Evolutionary conservation across 2,329 filamentous ascomycete species (phyloP), one percentile per base, ranked within the genome.

Genomic region (Monosporascus ibericus): DNA sequence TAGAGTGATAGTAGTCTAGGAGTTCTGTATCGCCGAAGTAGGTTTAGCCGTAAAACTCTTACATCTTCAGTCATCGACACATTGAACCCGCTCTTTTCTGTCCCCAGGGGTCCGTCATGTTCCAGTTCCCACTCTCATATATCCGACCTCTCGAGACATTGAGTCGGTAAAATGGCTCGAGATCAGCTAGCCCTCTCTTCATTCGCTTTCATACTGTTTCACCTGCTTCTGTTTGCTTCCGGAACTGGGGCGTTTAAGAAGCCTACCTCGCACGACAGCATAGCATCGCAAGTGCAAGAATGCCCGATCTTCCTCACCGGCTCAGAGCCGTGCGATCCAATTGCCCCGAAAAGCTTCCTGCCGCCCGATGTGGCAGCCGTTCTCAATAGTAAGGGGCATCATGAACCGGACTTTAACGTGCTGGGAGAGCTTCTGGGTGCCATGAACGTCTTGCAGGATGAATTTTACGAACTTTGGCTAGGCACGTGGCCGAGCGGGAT

Each of bases 401-500:
- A 39, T 30, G 44, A 56, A 30, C 60, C 61, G 7, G 59, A 64
- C 20, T 48, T 59, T 9, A 51, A 55, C 38, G 59, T 72, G 15
- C 70, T 82, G 1, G 70, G 75, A 34, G 69, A 80, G 55, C 74
- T 85, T 20, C 72, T 88, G 47, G 69, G 78, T 48, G 87, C 89
- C 6, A 76, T 96, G 56, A 77, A 83, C 47, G 82, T 86, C 6
- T 83, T 96, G 77, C 91, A 96, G 67, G 76, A 81, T 49, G 74
- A 78, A 25, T 96, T 90, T 71, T 96, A 94, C 66, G 79, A 84
- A 47, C 72, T 86, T 5, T 88, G 88, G 78, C 74, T 87, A 37
- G 91, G 88, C 11, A 90, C 84, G 25, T 97, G 92, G 90, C 90
- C 91, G 0, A 77, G 78, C 1, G 81, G 88, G 34, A 96, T 95